Conservation (phyloP, 306 rosid genomes). For the Quercus bicolor region DNA sequence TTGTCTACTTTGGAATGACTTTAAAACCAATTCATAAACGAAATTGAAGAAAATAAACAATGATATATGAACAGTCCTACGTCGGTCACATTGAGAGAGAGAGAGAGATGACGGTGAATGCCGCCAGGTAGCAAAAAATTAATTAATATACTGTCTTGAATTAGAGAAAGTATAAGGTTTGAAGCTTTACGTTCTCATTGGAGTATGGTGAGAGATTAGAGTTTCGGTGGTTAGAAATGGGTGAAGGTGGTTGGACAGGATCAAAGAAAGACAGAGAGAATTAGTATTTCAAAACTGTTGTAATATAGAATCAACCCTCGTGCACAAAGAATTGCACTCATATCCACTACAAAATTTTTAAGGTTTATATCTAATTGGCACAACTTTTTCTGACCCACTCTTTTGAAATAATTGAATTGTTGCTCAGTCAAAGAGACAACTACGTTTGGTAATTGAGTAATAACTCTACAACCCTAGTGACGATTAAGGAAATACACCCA, state of each 20-base stretch:
- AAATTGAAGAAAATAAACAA: not conserved
- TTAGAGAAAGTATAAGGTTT: constrained; percentile 12
- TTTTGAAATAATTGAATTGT: not conserved
- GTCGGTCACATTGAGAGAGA: not conserved
- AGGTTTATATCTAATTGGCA: not conserved
- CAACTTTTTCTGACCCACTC: constrained; percentile 18
- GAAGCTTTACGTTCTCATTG: constrained; percentile 45
- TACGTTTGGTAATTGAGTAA: constrained; percentile 14
- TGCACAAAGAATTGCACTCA: constrained; percentile 28
- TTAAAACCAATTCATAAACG: not conserved
- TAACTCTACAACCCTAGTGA: constrained; percentile 4
- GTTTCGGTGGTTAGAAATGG: constrained; percentile 77
- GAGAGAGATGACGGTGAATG: constrained; percentile 18
- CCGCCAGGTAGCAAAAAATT: not conserved
- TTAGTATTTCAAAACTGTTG: constrained; percentile 30
- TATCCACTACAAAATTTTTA: constrained; percentile 6
- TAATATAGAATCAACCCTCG: constrained; percentile 44
- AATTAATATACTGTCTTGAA: not conserved
- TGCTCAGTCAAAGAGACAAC: constrained; percentile 21
- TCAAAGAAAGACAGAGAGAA: constrained; percentile 33
- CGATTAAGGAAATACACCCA: constrained; percentile 21
- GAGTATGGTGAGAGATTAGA: constrained; percentile 23
- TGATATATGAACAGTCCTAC: not conserved
- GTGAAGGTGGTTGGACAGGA: constrained; percentile 88
- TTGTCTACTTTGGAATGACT: not conserved